A percentile compares a stretch with the other conserved stretches of the same genome.
Conservation (phyloP, 495 filamentous ascomycete genomes). For the Lasiosphaeriaceae sp. region DNA sequence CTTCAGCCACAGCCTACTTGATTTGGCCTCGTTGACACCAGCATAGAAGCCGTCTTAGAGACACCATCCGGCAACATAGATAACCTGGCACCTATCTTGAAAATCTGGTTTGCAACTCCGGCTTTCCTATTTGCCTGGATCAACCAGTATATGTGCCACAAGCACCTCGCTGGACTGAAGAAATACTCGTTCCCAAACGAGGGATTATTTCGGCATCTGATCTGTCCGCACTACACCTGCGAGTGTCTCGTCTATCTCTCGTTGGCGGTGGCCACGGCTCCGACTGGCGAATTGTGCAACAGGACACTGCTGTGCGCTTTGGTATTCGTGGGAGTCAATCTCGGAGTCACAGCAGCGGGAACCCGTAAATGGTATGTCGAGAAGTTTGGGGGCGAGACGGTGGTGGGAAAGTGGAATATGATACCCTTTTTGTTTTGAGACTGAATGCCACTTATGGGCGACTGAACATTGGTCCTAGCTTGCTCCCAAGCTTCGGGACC, state of each 20-base stretch:
- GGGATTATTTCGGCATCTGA: conserved; percentile 61
- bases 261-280: conserved; percentile 72
- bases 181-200: conserved; percentile 75
- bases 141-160: conserved; percentile 77
- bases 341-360: conserved; percentile 73
- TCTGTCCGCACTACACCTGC: conserved; percentile 90
- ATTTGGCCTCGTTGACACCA: conserved; percentile 10
- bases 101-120: conserved; percentile 56
- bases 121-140: conserved; percentile 72
- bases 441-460: conserved; percentile 14
- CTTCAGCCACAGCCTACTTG: background rate
- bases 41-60: conserved; percentile 24
- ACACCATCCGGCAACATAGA: conserved; percentile 29
- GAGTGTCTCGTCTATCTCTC: conserved; percentile 82
- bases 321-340: conserved; percentile 72
- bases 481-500: conserved; percentile 71
- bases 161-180: conserved; percentile 71
- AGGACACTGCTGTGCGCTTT: conserved; percentile 65
- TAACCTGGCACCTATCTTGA: conserved; percentile 49
- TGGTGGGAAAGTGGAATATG: conserved; percentile 74
- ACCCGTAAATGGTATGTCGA: conserved; percentile 77
- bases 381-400: conserved; percentile 68
- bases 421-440: conserved; percentile 70
- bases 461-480: conserved; percentile 55
- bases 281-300: conserved; percentile 58